These are phyloP conservation scores for Microbotryum intermedium DNA, from an alignment of 1,284 basidiomycete genomes.

Conservation along the genomic window DNA sequence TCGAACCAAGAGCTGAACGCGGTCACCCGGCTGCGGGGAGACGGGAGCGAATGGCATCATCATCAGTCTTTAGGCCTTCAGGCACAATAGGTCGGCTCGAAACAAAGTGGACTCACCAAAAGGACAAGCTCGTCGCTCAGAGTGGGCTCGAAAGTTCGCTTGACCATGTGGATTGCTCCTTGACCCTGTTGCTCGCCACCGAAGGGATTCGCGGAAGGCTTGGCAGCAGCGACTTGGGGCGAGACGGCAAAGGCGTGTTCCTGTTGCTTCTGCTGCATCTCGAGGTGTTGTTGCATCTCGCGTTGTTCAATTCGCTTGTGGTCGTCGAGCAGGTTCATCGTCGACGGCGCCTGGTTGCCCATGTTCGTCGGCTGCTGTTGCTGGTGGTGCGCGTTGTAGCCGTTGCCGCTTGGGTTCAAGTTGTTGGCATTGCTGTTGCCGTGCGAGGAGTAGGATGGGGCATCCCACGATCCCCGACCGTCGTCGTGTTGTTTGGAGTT, in stretches of 20 bases:
- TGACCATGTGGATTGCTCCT: conserved; percentile 31
- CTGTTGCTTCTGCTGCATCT: conserved; percentile 4
- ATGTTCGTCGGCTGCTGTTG: neutral
- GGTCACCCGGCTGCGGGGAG: conserved; percentile 27
- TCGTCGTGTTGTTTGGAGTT: neutral
- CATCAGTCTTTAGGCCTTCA: neutral
- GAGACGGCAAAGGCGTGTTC: neutral
- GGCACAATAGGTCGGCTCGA: too few species aligned
- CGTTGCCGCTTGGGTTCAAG: neutral
- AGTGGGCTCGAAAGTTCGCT: conserved; percentile 32
- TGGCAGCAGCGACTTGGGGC: neutral
- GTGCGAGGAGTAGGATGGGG: conserved; percentile 9
- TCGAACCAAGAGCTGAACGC: conserved; percentile 31
- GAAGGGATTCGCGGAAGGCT: conserved; percentile 24
- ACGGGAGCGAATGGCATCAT: too few species aligned
- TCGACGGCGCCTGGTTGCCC: neutral
- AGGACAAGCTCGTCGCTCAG: conserved; percentile 34
- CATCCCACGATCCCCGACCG: too few species aligned
- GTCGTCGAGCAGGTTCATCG: neutral
- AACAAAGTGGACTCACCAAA: conserved; percentile 7
- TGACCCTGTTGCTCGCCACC: conserved; percentile 28
- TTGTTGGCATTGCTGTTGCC: neutral
- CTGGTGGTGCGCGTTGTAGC: neutral
- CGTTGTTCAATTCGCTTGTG: conserved; percentile 21
- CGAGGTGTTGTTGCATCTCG: conserved; percentile 21